Percentiles rank a stretch among this genome's conserved stretches.
phyloP scores from a whole-genome alignment of 163 green algal genomes.

The Scenedesmus sp. region DNA sequence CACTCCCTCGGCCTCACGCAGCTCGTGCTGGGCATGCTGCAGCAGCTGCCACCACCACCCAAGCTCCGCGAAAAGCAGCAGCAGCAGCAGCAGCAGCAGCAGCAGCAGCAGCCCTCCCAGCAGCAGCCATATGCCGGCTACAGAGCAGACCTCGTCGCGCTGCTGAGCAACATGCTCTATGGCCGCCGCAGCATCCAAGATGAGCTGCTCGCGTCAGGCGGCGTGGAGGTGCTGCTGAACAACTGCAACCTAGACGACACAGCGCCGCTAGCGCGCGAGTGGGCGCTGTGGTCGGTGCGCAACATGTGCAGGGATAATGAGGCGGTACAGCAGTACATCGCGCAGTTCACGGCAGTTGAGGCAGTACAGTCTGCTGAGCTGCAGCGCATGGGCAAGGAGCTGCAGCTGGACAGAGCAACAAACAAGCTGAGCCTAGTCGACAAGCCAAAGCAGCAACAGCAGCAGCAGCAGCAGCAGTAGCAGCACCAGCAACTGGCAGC shows the following conservation, averaged over 20 bases:
- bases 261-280: slow-evolving; percentile 82
- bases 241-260: slow-evolving; percentile 64
- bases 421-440: slow-evolving; percentile 57
- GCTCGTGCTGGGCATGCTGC: slow-evolving; percentile 69
- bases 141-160: slow-evolving; percentile 76
- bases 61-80: slow-evolving; percentile 13
- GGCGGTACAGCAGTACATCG: slow-evolving; percentile 59
- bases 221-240: slow-evolving; percentile 61
- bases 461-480: neutral
- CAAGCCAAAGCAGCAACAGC: slow-evolving; percentile 18
- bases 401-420: slow-evolving; percentile 66
- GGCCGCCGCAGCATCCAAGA: slow-evolving; percentile 59
- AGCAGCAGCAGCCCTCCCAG: neutral
- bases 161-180: slow-evolving; percentile 75
- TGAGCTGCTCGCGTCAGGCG: slow-evolving; percentile 54
- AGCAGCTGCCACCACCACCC: slow-evolving; percentile 53
- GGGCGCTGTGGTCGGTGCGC: slow-evolving; percentile 84
- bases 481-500: neutral
- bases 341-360: slow-evolving; percentile 53
- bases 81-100: slow-evolving; percentile 32
- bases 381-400: slow-evolving; percentile 52
- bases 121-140: slow-evolving; percentile 77
- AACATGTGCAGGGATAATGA: slow-evolving; percentile 84
- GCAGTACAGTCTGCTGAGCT: slow-evolving; percentile 67
- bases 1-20: slow-evolving; percentile 44